phyloP scores from a whole-genome alignment of 2,329 filamentous ascomycete genomes.

The Xylaria sp. region DNA sequence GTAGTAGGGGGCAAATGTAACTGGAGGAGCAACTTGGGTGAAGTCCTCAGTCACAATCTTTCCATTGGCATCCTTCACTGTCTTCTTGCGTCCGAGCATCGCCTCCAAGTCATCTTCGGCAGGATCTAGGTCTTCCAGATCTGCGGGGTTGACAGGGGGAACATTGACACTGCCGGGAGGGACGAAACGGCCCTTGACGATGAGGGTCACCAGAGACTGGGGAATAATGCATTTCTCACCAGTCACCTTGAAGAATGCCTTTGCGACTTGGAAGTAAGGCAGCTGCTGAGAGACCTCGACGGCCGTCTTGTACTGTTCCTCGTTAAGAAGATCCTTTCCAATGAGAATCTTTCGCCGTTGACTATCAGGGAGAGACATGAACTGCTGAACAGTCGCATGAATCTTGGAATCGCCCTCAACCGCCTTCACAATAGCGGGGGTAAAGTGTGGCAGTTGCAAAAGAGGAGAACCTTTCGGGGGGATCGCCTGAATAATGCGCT shows the following conservation, averaged over 20 bases:
- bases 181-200: constrained; percentile 90
- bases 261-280: constrained; percentile 76
- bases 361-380: constrained; percentile 76
- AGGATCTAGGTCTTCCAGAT: constrained; percentile 86
- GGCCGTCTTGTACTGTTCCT: constrained; percentile 70
- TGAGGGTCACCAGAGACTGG: constrained; percentile 84
- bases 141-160: constrained; percentile 67
- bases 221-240: constrained; percentile 92
- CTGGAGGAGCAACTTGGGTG: constrained; percentile 67
- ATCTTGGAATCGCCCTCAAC: constrained; percentile 70
- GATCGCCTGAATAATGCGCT: constrained; percentile 85
- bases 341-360: constrained; percentile 68
- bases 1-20: constrained; percentile 88
- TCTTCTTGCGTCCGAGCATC: constrained; percentile 68
- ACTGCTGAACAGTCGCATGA: constrained; percentile 76
- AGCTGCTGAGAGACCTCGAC: constrained; percentile 76
- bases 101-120: constrained; percentile 89
- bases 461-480: constrained; percentile 79
- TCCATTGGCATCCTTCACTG: constrained; percentile 56
- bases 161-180: constrained; percentile 75
- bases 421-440: constrained; percentile 56
- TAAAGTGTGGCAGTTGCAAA: constrained; percentile 86
- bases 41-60: constrained; percentile 54
- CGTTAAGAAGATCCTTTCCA: constrained; percentile 63
- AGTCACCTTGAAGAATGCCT: constrained; percentile 96